Base-by-base conservation (phyloP, 2,329 filamentous ascomycete species). In the Boeremia lycopersici region DNA sequence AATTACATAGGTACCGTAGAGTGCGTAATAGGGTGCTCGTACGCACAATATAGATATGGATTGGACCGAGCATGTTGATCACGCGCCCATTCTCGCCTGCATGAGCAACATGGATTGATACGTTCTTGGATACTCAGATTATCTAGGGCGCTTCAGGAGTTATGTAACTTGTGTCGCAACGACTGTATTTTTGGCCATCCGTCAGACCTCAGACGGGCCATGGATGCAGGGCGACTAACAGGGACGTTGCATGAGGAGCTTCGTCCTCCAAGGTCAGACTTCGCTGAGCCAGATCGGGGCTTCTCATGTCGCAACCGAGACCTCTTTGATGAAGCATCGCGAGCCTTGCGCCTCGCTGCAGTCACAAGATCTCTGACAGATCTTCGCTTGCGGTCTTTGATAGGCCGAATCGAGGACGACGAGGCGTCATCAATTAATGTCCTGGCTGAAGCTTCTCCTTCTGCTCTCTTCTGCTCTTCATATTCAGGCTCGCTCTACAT, bases 301-400 rank as follows among this genome's bases (percentile, higher is more conserved):
- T 39, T 28, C n/a, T 31, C 33, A 3, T 17, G 13, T 13, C 40
- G 33, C 19, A 39, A 15, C 3, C 17, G 40, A 17, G 17, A 25
- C 28, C 48, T 35, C 12, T 19, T 51, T 29, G 34, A 45, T 1
- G 40, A 39, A 19, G 19, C 39, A 25, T 40, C 30, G 13, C 15
- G 47, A 6, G 47, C 34, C 13, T 30, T 41, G 23, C 47, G 29
- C 15, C 28, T 54, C 12, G 57, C 11, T 35, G 39, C 48, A 25
- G 26, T 26, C 13, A 57, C 12, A 7, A 52, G 23, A 7, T 29
- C 23, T 10, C 49, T 52, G 8, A 52, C 33, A 13, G 25, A 31
- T n/a, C 26, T 55, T 28, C 35, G 50, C 33, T 43, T 53, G 8
- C 15, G 26, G 11, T 47, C 48, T n/a, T 15, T 26, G 9, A 44